Conservation (phyloP, 371 early-diverging fungal genomes). For the Mortierella sp. region DNA sequence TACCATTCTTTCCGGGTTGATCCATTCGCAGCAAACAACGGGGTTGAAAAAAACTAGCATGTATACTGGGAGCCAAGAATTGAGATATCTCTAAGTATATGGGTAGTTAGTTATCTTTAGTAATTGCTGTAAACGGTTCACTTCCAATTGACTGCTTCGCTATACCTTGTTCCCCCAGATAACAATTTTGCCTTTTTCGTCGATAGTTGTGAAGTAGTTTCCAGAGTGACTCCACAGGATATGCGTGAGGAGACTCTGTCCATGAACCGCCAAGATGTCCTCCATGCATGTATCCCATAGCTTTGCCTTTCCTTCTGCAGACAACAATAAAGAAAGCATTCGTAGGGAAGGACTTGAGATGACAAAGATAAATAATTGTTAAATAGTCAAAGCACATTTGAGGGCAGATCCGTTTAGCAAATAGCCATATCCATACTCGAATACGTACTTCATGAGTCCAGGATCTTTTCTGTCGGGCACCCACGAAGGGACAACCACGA, state of each 20-base stretch:
- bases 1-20: conserved; percentile 54
- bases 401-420: not conserved
- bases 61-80: conserved; percentile 52
- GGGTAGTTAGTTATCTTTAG: not conserved
- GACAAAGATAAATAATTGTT: not conserved
- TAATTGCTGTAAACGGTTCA: not conserved
- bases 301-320: conserved; percentile 32
- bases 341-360: conserved; percentile 43
- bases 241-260: conserved; percentile 49
- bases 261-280: conserved; percentile 49
- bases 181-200: conserved; percentile 52
- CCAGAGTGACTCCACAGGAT: conserved; percentile 49
- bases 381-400: not conserved
- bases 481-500: conserved; percentile 51
- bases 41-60: conserved; percentile 39
- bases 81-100: conserved; percentile 39
- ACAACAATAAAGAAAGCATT: conserved; percentile 38
- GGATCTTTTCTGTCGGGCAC: conserved; percentile 51
- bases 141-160: not conserved
- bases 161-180: conserved; percentile 53
- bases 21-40: conserved; percentile 56
- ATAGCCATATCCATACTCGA: not conserved
- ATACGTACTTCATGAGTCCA: conserved; percentile 54
- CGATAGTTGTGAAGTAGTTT: conserved; percentile 45
- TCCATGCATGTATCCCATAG: conserved; percentile 55